Evolutionary conservation across 2,329 filamentous ascomycete genomes (phyloP), one percentile per base, ranked within the genome.

Genomic region (Dothiorella sarmentorum): DNA sequence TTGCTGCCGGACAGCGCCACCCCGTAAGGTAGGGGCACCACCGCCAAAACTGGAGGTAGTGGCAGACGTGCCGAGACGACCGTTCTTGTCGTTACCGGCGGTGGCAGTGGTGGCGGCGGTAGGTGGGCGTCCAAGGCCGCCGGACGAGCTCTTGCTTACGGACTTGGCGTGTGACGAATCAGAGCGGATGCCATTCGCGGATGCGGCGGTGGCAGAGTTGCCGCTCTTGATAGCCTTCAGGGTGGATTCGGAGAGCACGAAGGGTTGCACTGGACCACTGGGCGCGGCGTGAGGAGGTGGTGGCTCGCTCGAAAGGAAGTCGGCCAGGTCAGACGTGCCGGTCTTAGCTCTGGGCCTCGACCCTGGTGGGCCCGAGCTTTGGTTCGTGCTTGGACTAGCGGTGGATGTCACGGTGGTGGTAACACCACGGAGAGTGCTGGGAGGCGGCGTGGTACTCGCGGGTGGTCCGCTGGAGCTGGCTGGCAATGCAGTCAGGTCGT

Each of bases 231-330:
- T 58, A 15, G 53, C 35, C 27, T 58, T 53, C 4, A 56, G n/a
- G 15, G 49, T 45, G 20, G 38, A 33, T 2, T 53, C 55, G 44
- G 51, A 35, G n/a, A 61, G 42, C 45, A 70, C 53, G 35, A 75
- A 69, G 0, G 73, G 71, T 51, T 72, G 63, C 1, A 53, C 49
- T 5, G 47, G 47, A 5, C n/a, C 24, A 18, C 29, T 51, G 3
- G 72, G 68, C 44, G 65, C 64, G 40, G 63, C 66, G 11, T 59
- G 63, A 7, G 40, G 27, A 3, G 89, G 88, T 37, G 87, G 81
- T 37, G 87, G 81, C 60, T 82, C 86, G 70, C 84, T 89, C 61
- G 82, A 83, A 38, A 92, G 71, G 68, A 92, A 92, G 63, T 92
- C 89, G 29, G 87, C 83, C 49, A 92, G 37, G 17, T 42, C 67